Evolutionary conservation across 108 stramenopile genomes (phyloP).

Genomic region (Nannochloropsis gaditana): DNA sequence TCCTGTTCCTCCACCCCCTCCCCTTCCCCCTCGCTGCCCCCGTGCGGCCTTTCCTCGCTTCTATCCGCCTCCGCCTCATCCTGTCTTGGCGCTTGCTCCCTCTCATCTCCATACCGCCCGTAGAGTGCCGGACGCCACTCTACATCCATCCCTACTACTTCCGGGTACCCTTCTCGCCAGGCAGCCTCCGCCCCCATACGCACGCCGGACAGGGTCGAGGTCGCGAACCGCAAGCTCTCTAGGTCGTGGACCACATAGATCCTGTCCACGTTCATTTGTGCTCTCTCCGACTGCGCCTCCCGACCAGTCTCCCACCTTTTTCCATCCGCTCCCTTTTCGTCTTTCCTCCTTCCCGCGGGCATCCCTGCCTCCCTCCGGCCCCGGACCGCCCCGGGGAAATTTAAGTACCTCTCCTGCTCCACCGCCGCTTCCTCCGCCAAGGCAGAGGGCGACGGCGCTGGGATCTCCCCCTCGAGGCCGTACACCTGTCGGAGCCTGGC

Average conservation of each 20-base stretch:
- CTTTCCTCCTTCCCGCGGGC: background rate
- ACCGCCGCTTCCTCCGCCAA: background rate
- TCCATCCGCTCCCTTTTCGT: background rate
- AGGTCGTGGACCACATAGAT: background rate
- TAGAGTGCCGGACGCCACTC: conserved; percentile 14
- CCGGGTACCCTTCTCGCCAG: background rate
- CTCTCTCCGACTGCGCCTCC: too few species aligned
- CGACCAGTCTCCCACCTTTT: too few species aligned
- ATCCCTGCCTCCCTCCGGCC: background rate
- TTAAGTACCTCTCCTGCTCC: background rate
- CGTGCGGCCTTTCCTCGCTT: background rate
- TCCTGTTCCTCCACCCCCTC: background rate
- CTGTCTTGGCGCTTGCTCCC: background rate
- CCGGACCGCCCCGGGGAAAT: background rate
- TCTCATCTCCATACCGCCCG: background rate
- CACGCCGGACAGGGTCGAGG: background rate
- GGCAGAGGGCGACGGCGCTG: too few species aligned
- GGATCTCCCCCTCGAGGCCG: too few species aligned
- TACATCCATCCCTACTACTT: conserved; percentile 15
- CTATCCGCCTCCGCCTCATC: background rate
- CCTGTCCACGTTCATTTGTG: background rate
- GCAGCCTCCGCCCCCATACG: background rate
- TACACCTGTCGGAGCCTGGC: too few species aligned
- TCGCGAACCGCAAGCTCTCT: background rate
- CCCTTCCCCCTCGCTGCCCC: background rate